Base-by-base conservation (phyloP, 2,329 filamentous ascomycete genomes). In the Penicillium nordicum region DNA sequence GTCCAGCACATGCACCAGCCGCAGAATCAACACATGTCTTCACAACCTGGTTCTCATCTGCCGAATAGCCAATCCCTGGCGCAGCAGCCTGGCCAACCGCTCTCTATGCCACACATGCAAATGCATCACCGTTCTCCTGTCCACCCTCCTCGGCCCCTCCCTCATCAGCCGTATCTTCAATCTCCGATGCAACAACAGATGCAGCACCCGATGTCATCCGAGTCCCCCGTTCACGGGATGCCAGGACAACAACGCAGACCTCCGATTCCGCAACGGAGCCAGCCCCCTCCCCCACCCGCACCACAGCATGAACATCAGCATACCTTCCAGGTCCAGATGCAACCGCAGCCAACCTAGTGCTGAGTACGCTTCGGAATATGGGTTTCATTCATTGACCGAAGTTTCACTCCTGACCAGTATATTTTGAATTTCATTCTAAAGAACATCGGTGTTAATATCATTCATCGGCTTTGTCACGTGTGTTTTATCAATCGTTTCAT, bases 241-340 rank as follows among this genome's bases (percentile, higher is more conserved):
- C 50, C 57, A 59, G 48, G 47, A 32, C 53, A 57, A 27, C 54
- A 62, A 34, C 50, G 53, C 41, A 25, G 53, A 16, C 25, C 53
- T 23, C 55, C 38, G 52, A 64, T 42, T 23, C 51, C 53, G 6
- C 59, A 57, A 34, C 49, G 34, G 50, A 62, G 32, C 18, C 63
- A 61, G 44, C 60, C 59, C 10, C 66, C 66, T 21, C 48, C 61
- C 2, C 61, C 65, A 5, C 63, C 63, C n/a, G 62, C 67, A 25
- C 62, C 62, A 10, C 67, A 68, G 34, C 62, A 67, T 54, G 63
- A 66, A 38, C 60, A 65, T 27, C 64, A 66, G 37, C 67, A 67
- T 47, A 65, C 63, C 18, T 66, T 66, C 57, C 64, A 66, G 34
- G 55, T 66, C 29, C 61, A 66, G 49, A 56, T 66, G 23, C 64